Evolutionary conservation across 176 grass and related monocot species (phyloP).

Genomic region (Ensete ventricosum): DNA sequence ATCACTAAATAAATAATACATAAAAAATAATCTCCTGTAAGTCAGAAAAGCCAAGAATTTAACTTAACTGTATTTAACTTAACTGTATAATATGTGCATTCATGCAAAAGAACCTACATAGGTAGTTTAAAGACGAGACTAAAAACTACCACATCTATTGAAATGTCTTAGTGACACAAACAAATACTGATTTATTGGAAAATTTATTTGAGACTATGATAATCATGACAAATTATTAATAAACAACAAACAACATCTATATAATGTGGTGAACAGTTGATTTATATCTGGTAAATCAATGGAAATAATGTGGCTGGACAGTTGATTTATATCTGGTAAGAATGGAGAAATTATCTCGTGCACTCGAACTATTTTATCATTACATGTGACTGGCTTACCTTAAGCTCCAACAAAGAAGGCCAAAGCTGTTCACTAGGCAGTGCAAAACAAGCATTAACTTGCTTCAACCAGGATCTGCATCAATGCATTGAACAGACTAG

Average conservation of each 20-base stretch:
- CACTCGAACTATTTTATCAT: background rate
- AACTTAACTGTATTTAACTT: no score
- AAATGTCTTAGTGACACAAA: no score
- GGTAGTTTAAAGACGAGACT: no score
- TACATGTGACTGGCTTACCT: slow-evolving; percentile 29
- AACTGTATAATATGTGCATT: no score
- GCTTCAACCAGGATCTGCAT: slow-evolving; percentile 62
- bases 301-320: background rate
- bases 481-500: slow-evolving; percentile 10
- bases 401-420: slow-evolving; percentile 53
- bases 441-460: slow-evolving; percentile 55
- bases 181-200: background rate
- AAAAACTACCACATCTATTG: no score
- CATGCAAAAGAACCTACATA: no score
- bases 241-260: background rate
- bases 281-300: background rate
- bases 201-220: background rate
- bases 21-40: background rate
- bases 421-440: slow-evolving; percentile 49
- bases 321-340: no score
- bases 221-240: background rate
- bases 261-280: background rate
- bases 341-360: background rate
- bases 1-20: background rate
- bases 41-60: background rate